Base-by-base conservation (phyloP, 2,329 filamentous ascomycete species). In the Fonsecaea nubica region DNA sequence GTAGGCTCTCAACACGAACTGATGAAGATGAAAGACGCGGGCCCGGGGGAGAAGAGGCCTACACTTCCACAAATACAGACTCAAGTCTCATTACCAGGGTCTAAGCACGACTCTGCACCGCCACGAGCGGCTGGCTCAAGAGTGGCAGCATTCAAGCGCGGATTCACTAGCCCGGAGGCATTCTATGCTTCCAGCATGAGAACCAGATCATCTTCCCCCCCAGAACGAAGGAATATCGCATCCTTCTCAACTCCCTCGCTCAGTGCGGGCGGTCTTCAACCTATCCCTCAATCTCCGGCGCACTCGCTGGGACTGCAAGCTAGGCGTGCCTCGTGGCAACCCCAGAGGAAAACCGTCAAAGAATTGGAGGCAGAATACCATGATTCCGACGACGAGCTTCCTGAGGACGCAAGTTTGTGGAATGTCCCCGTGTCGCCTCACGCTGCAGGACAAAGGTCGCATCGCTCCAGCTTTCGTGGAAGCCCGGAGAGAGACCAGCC, bases 361-460 rank as follows among this genome's bases (percentile, higher is more conserved):
- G 81, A 84, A 52, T 65, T 84, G 30, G 82, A 84, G 69, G 80
- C 79, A 18, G 82, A 84, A 73, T 84, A 82, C 61, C 77, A 83
- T 70, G 82, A 84, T 66, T 82, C 80, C 1, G 82, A 84, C 64
- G 82, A 84, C 56, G 82, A 84, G 25, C 71, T 84, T 38, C 82
- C 82, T 4, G 82, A 83, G 55, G 81, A 84, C 74, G 79, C 81
- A 9, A 82, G 80, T 68, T 71, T 84, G 8, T 83, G 80, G 79
- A 84, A 84, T 64, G 81, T 84, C 18, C 82, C 82, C 0, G 79
- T 84, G 15, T 83, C 82, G 9, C 82, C 82, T 4, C 77, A 80
- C 25, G 77, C 80, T 13, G 72, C 74, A 2, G 75, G 78, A 32
- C 80, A 81, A 63, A 77, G 80, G 21, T 75, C 73, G 13, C 67